Base-by-base conservation (phyloP, 805 yeast genomes). In the Wickerhamomyces canadensis region DNA sequence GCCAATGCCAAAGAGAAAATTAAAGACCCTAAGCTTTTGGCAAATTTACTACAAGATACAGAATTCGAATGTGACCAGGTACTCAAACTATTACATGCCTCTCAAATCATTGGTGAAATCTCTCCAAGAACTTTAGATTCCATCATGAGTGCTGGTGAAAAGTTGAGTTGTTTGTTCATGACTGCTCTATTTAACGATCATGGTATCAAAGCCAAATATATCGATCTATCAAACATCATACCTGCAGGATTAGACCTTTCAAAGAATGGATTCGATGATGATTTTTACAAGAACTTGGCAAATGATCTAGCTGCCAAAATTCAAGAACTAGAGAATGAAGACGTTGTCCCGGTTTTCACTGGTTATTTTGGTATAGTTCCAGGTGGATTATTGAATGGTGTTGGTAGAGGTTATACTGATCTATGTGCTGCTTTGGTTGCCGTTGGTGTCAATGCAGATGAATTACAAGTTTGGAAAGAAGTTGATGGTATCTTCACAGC, bases 401-500 rank as follows among this genome's bases (percentile, higher is more conserved):
- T 93, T 39, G 98, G 98, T 31, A 79, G 98, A 57, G 98, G 98
- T 27, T 93, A 93, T 63, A 93, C 98, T 9, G 98, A 93, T 60
- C 68, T 93, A 51, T 93, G 98, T 69, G 98, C 98, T 15, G 98
- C 98, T 2, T 71, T 93, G 54, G 75, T 88, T 27, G 96, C 98
- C 0, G 98, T 93, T 21, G 98, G 97, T 2, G 63, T 83, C 34
- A 76, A 72, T 44, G 97, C 98, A 5, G 94, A 87, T 31, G 98
- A 93, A 63, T 70, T 93, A 44, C 98, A 93, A 65, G 86, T 93
- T 34, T 93, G 98, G 98, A 93, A 93, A 54, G 98, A 93, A 67
- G 98, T 93, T 36, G 98, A 93, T 59, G 98, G 98, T 52, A 93
- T 93, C 27, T 93, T 93, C 68, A 89, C 98, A 1, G 98, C 98